Base-by-base conservation (phyloP, 2,329 filamentous ascomycete species). In the Aspergillus chevalieri region DNA sequence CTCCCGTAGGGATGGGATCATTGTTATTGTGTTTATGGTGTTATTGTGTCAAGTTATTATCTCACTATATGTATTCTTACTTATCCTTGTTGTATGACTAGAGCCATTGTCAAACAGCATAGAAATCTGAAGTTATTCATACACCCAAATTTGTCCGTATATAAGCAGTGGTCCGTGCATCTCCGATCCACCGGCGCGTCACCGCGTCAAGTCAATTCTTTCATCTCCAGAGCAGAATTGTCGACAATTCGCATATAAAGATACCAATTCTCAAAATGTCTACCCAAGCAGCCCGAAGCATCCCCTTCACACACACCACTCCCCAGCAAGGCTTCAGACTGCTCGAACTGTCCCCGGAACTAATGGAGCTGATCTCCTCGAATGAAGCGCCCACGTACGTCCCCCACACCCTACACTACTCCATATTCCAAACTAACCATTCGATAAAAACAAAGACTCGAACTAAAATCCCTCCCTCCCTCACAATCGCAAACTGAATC, bases 281-380 rank as follows among this genome's bases (percentile, higher is more conserved):
- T 17, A 72, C 69, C 15, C 70, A 73, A 58, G 51, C 61, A 14
- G 57, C 65, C 8, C 58, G 49, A 15, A 63, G 63, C 45, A 65
- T 74, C 39, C 61, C 67, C 5, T 71, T 75, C 57, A 73, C 70
- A 15, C 64, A 73, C 44, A 66, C 62, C 4, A 53, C 58, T n/a
- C 66, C 66, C 4, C 74, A 81, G 55, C 74, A 81, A 57, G 73
- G 73, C 19, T 78, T 83, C 62, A 75, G 79, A 36, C 69, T 85
- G 28, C 72, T 85, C 17, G 82, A 85, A 66, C 72, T 85, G 15
- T 77, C 82, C 10, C 67, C 79, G 2, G 78, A 82, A 30, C 59
- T 85, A 33, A 73, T 81, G 10, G 73, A 77, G 33, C 63, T 81
- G 41, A 62, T 85, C 30, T 70, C 75, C 17, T 72, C 74, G 7